Evolutionary conservation across 1,284 basidiomycete genomes (phyloP), one percentile per base, ranked within the genome.

Genomic region (Gastroboletus turbinatus): DNA sequence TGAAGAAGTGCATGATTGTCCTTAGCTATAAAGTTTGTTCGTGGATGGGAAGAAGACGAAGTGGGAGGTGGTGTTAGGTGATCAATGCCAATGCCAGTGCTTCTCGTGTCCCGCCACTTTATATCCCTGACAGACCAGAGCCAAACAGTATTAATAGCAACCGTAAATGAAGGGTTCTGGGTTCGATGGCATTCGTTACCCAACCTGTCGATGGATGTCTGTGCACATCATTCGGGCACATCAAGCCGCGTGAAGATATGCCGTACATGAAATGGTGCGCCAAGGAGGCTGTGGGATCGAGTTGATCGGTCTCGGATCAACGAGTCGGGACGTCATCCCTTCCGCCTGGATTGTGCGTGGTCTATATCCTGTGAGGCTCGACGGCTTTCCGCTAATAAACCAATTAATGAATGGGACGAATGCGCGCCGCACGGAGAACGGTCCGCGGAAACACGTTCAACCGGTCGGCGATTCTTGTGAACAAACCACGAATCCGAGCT

Each of bases 1-100:
- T 51, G 45, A 67, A 52, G 11, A 63, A 55, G 3, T 51, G 55
- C 67, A 67, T 67, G 32, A 45, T 53, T 9, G 29, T 33, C 30
- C 46, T 1, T 32, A 16, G 9, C 14, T 25, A 23, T 29, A n/a
- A 19, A 43, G 19, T 46, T 4, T 33, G 17, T 35, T 27, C 14
- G 30, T 25, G 25, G 17, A 13, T 11, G 4, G 9, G 23, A 21
- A 21, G 35, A n/a, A 9, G 32, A 13, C 25, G 39, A 38, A 25
- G 32, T 21, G 17, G n/a, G 29, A 47, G 14, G 32, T 23, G 36
- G 1, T 16, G 25, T n/a, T 7, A 25, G 35, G 35, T 19, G 33
- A 13, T 30, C 5, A 19, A 56, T 25, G 13, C 14, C 2, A 32
- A 39, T 5, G n/a, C 0, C 5, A 21, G 23, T 17, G 7, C 35